Base-by-base conservation (phyloP, 768 basidiomycete species). In the Auriscalpium orientale region DNA sequence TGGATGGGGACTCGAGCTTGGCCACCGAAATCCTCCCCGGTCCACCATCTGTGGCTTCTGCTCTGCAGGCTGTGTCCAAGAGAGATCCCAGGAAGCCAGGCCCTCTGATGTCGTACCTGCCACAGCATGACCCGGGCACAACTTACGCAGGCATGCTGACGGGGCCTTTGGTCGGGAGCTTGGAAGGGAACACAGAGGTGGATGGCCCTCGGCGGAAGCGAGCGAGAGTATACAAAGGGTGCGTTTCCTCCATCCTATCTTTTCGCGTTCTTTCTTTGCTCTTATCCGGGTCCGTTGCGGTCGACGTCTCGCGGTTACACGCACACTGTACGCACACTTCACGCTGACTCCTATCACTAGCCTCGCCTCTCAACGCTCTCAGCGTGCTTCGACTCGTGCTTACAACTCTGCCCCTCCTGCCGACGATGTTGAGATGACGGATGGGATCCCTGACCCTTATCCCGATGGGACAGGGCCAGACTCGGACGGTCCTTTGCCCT, bases 1-100 rank as follows among this genome's bases (percentile, higher is more conserved):
- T 88, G 63, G 89, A 93, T 77, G 59, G 59, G 44, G 61, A 62
- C 45, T 33, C 61, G 48, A 77, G 80, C 61, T 79, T 91, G 65
- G 90, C 91, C 59, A 93, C 91, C 58, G 91, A 92, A 79, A 87
- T 93, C 74, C 80, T 93, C 65, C 91, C 91, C 66, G 90, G 89
- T 22, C 91, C 91, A 57, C 91, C 91, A 52, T 82, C 89, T 61
- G 70, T 90, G 59, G 74, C 78, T 61, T 82, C 86, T 64, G 73
- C 83, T 56, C 85, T 85, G 71, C 87, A 88, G 72, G 73, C 80
- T 65, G 75, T 64, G 37, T 57, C 80, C 54, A 88, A 85, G 74
- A 84, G 87, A 68, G 89, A 92, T 75, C 84, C 84, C 66, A 89
- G 80, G 76, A 90, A 91, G 73, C 81, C 85, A 51, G 70, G 79